Evolutionary conservation across 2,329 filamentous ascomycete species (phyloP).

Genomic region (Colletotrichum chrysophilum): DNA sequence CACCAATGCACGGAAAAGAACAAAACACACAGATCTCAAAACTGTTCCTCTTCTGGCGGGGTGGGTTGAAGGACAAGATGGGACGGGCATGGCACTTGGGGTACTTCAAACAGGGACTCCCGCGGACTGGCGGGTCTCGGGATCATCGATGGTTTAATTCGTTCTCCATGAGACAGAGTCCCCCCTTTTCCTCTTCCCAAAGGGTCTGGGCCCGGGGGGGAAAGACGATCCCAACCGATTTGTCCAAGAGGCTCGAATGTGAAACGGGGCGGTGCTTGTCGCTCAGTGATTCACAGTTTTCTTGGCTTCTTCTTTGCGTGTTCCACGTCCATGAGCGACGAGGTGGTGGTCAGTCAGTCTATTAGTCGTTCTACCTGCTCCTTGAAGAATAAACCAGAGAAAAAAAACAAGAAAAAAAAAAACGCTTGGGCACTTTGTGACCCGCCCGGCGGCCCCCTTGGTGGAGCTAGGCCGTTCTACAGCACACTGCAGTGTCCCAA

Average conservation of each 20-base stretch:
- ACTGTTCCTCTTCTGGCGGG: background rate
- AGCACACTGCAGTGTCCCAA: background rate
- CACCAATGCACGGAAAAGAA: background rate
- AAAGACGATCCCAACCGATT: slow-evolving; percentile 5
- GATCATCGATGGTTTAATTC: background rate
- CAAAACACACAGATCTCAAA: background rate
- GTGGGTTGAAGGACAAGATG: background rate
- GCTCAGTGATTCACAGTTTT: background rate
- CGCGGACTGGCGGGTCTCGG: background rate
- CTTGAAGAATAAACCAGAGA: background rate
- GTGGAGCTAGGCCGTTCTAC: background rate
- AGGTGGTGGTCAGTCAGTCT: background rate
- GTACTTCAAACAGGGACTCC: background rate
- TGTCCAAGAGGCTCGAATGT: background rate
- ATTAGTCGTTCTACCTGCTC: background rate
- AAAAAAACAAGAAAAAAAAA: background rate
- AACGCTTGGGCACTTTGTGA: background rate
- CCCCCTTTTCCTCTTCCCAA: background rate
- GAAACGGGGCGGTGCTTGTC: slow-evolving; percentile 15
- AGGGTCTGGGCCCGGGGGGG: background rate
- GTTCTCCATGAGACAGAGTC: background rate
- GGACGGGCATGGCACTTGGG: background rate
- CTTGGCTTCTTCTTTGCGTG: background rate
- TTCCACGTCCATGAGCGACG: background rate
- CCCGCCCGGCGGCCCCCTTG: background rate